Conservation (phyloP, 106 monocot genomes). For the Gastrodia elata region DNA sequence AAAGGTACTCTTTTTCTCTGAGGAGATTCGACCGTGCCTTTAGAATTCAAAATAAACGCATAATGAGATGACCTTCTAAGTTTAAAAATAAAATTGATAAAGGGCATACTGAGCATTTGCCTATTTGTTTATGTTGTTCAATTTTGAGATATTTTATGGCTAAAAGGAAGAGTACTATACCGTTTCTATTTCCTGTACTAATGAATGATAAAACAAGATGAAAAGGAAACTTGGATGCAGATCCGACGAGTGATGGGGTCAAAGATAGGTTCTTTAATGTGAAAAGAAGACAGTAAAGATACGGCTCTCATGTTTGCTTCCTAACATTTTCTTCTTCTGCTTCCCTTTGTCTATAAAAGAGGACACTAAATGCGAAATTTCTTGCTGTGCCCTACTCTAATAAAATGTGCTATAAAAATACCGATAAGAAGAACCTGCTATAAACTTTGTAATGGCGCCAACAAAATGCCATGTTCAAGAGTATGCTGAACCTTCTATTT, state of each 20-base stretch:
- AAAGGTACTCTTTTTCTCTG: neutral
- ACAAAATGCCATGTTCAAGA: neutral
- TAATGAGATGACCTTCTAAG: too few relatives aligned
- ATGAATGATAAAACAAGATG: neutral
- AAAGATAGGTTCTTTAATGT: neutral
- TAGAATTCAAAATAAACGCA: too few relatives aligned
- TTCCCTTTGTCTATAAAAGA: neutral
- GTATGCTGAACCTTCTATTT: too few relatives aligned
- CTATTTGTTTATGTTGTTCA: too few relatives aligned
- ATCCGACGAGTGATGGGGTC: neutral
- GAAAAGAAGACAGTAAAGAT: neutral
- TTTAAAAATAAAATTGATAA: too few relatives aligned
- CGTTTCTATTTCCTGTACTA: neutral
- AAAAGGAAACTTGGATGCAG: neutral
- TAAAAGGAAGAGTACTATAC: neutral
- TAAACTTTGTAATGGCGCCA: neutral
- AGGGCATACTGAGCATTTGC: too few relatives aligned
- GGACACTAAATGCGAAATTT: neutral
- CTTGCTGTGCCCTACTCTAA: neutral
- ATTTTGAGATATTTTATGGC: too few relatives aligned
- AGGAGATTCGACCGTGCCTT: too few relatives aligned
- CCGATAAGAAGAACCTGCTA: neutral
- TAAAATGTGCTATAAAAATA: neutral
- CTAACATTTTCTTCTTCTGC: neutral
- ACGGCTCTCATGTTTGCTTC: neutral